Evolutionary conservation across 495 filamentous ascomycete genomes (phyloP).

Genomic region (Penicillium ucsense): DNA sequence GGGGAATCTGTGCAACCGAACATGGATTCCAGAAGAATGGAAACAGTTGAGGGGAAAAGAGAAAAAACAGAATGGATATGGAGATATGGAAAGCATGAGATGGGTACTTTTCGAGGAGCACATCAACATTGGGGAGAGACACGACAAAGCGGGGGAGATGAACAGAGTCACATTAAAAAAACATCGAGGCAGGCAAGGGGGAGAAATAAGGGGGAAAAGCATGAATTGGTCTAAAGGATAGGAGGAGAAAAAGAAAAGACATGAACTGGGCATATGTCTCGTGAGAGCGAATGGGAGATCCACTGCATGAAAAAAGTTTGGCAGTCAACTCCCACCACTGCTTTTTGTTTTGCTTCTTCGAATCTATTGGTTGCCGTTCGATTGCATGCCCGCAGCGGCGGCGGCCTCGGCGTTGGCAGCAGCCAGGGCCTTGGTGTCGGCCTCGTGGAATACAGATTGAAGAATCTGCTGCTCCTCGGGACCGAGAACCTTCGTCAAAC

Average conservation of each 20-base stretch:
- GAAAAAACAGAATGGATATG: too few relatives aligned
- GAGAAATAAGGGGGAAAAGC: constrained; percentile 12
- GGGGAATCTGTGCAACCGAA: constrained; percentile 26
- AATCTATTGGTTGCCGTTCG: constrained; percentile 30
- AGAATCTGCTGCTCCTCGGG: constrained; percentile 75
- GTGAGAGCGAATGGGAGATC: constrained; percentile 14
- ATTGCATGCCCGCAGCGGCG: constrained; percentile 25
- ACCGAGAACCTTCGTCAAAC: constrained; percentile 65
- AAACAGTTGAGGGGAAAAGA: too few relatives aligned
- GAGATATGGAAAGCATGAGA: not conserved
- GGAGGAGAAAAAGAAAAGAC: constrained; percentile 17
- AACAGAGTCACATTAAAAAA: constrained; percentile 1
- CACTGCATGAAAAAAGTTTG: too few relatives aligned
- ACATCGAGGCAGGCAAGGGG: constrained; percentile 1
- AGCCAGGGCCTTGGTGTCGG: constrained; percentile 49
- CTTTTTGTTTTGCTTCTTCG: not conserved
- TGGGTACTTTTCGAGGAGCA: constrained; percentile 26
- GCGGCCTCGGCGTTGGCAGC: constrained; percentile 31
- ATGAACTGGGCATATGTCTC: constrained; percentile 31
- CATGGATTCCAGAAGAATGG: constrained; percentile 10
- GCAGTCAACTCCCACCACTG: too few relatives aligned
- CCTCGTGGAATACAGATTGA: constrained; percentile 70
- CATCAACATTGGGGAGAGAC: constrained; percentile 13
- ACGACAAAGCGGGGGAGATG: constrained; percentile 9
- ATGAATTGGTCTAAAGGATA: constrained; percentile 21